Percentiles rank a stretch among this genome's conserved stretches.
Evolutionary conservation across 129 eudicot species (phyloP).

Genomic region (Artemisia annua): DNA sequence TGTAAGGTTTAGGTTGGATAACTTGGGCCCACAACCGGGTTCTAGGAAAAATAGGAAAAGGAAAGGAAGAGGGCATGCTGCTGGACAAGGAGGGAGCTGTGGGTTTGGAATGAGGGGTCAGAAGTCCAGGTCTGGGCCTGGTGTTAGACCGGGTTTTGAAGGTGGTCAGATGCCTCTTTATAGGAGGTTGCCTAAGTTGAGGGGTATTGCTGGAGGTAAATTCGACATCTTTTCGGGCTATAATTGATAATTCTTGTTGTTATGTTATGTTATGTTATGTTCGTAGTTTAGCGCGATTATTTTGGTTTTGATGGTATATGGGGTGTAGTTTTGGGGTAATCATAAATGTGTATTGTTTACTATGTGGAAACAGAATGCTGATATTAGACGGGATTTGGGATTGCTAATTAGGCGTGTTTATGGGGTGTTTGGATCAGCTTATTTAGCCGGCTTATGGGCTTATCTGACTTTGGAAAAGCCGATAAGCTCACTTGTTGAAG

Average conservation of each 20-base stretch:
- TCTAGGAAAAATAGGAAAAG: constrained; percentile 72
- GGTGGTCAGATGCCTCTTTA: constrained; percentile 97
- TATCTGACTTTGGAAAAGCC: no score
- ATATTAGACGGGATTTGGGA: not conserved
- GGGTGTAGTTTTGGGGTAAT: no score
- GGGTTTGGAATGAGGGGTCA: constrained; percentile 99
- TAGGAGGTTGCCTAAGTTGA: constrained; percentile 74
- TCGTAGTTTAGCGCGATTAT: no score
- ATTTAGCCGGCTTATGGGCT: no score
- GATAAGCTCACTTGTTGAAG: no score
- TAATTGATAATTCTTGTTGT: not conserved
- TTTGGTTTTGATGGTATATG: no score
- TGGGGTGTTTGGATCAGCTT: no score
- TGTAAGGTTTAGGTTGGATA: constrained; percentile 59
- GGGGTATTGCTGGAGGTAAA: constrained; percentile 99
- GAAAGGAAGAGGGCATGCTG: constrained; percentile 86
- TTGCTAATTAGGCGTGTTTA: no score
- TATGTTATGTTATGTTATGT: no score
- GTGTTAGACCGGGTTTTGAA: constrained; percentile 71
- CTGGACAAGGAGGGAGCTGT: constrained; percentile 95
- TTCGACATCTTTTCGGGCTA: not conserved
- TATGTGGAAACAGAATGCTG: not conserved
- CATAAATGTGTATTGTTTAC: not conserved
- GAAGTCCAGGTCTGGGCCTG: constrained; percentile 93
- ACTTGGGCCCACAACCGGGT: constrained; percentile 86